phyloP scores from a whole-genome alignment of 2,329 filamentous ascomycete genomes.

The Aureobasidium sp. region DNA sequence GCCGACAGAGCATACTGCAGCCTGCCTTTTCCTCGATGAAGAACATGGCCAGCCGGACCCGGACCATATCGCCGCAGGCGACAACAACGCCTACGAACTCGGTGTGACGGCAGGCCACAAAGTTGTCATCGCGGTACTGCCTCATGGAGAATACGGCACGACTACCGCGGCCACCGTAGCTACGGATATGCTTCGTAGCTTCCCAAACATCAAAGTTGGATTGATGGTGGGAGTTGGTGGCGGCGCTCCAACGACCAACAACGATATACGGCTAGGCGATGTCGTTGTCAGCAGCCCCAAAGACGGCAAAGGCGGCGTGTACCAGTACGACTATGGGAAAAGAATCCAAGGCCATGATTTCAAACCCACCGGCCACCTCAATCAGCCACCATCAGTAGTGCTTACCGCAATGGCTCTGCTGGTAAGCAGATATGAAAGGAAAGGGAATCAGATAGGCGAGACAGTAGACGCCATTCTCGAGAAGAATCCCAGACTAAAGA shows the following conservation, averaged over 20 bases:
- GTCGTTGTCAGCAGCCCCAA: constrained; percentile 20
- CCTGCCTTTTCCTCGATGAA: background rate
- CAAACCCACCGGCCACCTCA: background rate
- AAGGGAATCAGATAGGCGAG: background rate
- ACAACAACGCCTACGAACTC: constrained; percentile 22
- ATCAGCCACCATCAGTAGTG: background rate
- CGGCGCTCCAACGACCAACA: constrained; percentile 16
- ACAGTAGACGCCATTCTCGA: constrained; percentile 14
- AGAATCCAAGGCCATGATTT: background rate
- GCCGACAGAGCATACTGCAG: background rate
- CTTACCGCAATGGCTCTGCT: background rate
- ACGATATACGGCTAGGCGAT: constrained; percentile 22
- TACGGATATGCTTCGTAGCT: constrained; percentile 14
- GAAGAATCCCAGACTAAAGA: constrained; percentile 20
- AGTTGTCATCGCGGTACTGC: constrained; percentile 24
- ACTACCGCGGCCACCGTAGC: constrained; percentile 17
- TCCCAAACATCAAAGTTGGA: constrained; percentile 13
- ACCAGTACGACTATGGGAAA: constrained; percentile 21
- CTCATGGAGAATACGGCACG: constrained; percentile 17
- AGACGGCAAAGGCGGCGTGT: constrained; percentile 15
- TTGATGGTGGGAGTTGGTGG: constrained; percentile 20
- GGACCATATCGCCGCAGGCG: background rate
- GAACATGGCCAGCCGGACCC: constrained; percentile 1
- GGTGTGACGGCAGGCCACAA: constrained; percentile 26
- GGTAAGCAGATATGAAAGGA: background rate